These are phyloP conservation scores for Nepenthes mirabilis DNA, from an alignment of 148 eudicot species.

Conservation along the genomic window DNA sequence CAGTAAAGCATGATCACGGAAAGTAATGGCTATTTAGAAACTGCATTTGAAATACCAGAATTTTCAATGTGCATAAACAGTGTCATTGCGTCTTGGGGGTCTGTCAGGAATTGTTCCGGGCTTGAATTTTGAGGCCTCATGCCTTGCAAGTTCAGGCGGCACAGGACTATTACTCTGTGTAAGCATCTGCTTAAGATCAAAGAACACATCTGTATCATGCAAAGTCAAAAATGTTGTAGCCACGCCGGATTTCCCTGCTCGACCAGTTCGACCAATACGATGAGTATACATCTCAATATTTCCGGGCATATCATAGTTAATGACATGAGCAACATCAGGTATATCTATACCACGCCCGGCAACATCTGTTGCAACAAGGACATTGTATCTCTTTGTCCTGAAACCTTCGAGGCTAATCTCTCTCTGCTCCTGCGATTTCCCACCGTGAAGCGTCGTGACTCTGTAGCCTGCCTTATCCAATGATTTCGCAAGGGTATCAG, in stretches of 20 bases:
- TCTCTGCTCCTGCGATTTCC: slow-evolving; percentile 54
- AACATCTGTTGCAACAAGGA: slow-evolving; percentile 48
- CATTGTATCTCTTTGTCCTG: no score
- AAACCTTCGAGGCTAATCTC: slow-evolving; percentile 21
- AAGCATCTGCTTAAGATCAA: slow-evolving; percentile 74
- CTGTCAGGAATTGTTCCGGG: slow-evolving; percentile 53
- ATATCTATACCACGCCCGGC: slow-evolving; percentile 68
- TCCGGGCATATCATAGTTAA: slow-evolving; percentile 10
- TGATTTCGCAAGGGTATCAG: slow-evolving; percentile 29
- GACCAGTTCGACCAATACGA: slow-evolving; percentile 52
- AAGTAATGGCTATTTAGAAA: no score
- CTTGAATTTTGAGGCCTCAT: slow-evolving; percentile 54
- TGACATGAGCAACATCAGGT: slow-evolving; percentile 53
- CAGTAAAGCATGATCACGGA: no score
- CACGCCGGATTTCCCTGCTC: slow-evolving; percentile 55
- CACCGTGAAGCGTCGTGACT: slow-evolving; percentile 67
- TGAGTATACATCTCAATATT: slow-evolving; percentile 56
- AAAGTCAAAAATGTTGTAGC: slow-evolving; percentile 77
- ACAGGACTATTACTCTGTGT: slow-evolving; percentile 66
- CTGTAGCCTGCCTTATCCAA: slow-evolving; percentile 43
- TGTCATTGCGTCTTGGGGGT: slow-evolving; percentile 52
- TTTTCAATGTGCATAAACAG: slow-evolving; percentile 37
- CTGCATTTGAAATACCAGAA: no score
- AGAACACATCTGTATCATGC: slow-evolving; percentile 63
- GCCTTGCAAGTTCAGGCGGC: slow-evolving; percentile 78